phyloP scores from a whole-genome alignment of 2,329 filamentous ascomycete genomes.

The Escovopsis sp. region DNA sequence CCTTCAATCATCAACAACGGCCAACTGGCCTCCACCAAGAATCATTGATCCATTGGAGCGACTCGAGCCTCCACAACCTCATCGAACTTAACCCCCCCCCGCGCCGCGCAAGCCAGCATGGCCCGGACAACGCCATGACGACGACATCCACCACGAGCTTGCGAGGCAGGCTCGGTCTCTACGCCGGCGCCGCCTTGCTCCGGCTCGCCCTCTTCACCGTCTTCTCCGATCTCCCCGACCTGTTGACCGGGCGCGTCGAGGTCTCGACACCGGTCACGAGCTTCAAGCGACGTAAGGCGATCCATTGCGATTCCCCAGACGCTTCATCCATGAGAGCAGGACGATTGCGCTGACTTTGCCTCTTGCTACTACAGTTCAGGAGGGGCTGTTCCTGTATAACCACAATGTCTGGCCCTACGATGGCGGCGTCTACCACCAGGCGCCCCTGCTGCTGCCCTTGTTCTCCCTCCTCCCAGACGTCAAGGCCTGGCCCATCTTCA shows the following conservation, averaged over 20 bases:
- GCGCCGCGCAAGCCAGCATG: conserved; percentile 9
- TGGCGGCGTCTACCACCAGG: conserved; percentile 71
- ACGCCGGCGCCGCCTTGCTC: conserved; percentile 60
- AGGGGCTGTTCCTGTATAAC: conserved; percentile 89
- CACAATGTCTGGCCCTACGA: conserved; percentile 96
- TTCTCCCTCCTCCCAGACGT: conserved; percentile 76
- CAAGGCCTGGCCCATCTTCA: conserved; percentile 52
- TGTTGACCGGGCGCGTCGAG: conserved; percentile 84
- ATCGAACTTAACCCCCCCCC: conserved; percentile 1
- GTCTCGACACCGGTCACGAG: conserved; percentile 94
- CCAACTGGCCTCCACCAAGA: conserved; percentile 16
- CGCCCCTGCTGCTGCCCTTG: conserved; percentile 77
- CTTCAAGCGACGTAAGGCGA: conserved; percentile 79
- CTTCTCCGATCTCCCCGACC: conserved; percentile 71
- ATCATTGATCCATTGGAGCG: not conserved
- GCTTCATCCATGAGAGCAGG: not conserved
- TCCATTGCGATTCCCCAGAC: too few species aligned
- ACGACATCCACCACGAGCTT: conserved; percentile 22
- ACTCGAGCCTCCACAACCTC: too few species aligned
- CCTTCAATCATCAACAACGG: conserved; percentile 8
- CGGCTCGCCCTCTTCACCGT: conserved; percentile 65
- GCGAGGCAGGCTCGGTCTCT: conserved; percentile 41
- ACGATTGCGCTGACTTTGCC: conserved; percentile 2
- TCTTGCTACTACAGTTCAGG: conserved; percentile 52
- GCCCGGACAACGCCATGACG: conserved; percentile 20